Percentiles rank a stretch among this genome's conserved stretches.
Conservation (phyloP, 805 yeast genomes). For the Barnettozyma botsteinii region DNA sequence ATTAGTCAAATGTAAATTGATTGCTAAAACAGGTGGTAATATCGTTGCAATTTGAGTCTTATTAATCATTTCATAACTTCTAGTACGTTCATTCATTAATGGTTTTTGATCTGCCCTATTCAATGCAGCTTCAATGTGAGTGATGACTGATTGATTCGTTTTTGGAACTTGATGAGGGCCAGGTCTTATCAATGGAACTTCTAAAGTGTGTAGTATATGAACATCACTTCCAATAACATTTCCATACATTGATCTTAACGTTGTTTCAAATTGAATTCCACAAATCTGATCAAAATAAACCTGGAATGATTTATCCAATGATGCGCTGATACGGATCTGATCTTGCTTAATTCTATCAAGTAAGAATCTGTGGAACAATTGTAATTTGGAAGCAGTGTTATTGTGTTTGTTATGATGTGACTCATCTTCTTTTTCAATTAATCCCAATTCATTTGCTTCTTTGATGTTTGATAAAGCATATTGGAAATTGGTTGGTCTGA, state of each 20-base stretch:
- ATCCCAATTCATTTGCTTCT: conserved; percentile 46
- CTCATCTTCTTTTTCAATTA: conserved; percentile 41
- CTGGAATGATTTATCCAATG: background rate
- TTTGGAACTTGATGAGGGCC: conserved; percentile 16
- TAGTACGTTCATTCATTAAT: conserved; percentile 49
- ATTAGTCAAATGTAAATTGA: conserved; percentile 51
- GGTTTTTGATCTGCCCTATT: conserved; percentile 44
- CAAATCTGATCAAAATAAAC: conserved; percentile 28
- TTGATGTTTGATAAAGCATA: conserved; percentile 40
- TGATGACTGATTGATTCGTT: conserved; percentile 37
- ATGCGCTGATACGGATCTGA: conserved; percentile 32
- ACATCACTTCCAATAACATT: conserved; percentile 7
- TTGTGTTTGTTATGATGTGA: conserved; percentile 1
- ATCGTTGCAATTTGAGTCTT: conserved; percentile 44
- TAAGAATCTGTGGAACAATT: conserved; percentile 54
- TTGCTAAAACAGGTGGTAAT: conserved; percentile 58
- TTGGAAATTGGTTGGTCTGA: conserved; percentile 78
- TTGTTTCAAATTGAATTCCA: conserved; percentile 40
- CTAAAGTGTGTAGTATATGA: conserved; percentile 12
- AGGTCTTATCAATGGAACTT: conserved; percentile 23
- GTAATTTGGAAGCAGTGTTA: conserved; percentile 30
- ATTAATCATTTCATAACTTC: conserved; percentile 48
- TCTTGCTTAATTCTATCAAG: conserved; percentile 48
- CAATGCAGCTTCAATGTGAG: conserved; percentile 58
- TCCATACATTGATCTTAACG: conserved; percentile 28